Conservation (phyloP, 495 filamentous ascomycete species). For the Evansstolkia leycettana region DNA sequence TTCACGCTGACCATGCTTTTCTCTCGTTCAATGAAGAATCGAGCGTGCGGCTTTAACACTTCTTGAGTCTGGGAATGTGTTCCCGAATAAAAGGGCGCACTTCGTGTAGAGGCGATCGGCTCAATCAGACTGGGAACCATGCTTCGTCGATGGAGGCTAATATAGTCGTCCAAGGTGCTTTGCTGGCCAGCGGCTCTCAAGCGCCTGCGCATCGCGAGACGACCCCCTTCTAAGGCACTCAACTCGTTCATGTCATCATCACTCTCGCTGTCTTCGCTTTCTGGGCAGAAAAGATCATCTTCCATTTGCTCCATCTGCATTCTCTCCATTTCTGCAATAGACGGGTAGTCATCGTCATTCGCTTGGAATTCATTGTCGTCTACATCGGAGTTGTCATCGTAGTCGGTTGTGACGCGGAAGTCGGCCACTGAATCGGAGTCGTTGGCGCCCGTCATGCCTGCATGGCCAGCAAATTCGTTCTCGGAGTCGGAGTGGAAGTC, state of each 20-base stretch:
- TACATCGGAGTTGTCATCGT: conserved; percentile 27
- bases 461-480: conserved; percentile 7
- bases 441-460: conserved; percentile 2
- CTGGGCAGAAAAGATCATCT: conserved; percentile 29
- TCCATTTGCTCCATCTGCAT: conserved; percentile 13
- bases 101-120: neutral
- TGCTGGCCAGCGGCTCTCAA: conserved; percentile 13
- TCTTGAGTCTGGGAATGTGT: conserved; percentile 25
- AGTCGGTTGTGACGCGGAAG: conserved; percentile 40
- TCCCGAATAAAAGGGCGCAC: neutral
- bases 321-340: conserved; percentile 15
- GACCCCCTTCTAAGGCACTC: conserved; percentile 17
- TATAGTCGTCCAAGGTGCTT: conserved; percentile 7
- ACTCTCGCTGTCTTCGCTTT: conserved; percentile 42
- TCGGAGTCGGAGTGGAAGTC: conserved; percentile 13
- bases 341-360: conserved; percentile 11
- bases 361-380: conserved; percentile 21
- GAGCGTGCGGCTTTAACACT: conserved; percentile 57
- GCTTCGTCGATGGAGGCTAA: conserved; percentile 11
- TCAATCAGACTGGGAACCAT: conserved; percentile 18
- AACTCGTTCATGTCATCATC: conserved; percentile 17
- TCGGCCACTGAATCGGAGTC: conserved; percentile 15
- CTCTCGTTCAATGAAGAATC: conserved; percentile 65
- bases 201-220: conserved; percentile 16
- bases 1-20: conserved; percentile 77